These are phyloP conservation scores for Cordia subcordata DNA, from an alignment of 257 asterid species.

Conservation along the genomic window DNA sequence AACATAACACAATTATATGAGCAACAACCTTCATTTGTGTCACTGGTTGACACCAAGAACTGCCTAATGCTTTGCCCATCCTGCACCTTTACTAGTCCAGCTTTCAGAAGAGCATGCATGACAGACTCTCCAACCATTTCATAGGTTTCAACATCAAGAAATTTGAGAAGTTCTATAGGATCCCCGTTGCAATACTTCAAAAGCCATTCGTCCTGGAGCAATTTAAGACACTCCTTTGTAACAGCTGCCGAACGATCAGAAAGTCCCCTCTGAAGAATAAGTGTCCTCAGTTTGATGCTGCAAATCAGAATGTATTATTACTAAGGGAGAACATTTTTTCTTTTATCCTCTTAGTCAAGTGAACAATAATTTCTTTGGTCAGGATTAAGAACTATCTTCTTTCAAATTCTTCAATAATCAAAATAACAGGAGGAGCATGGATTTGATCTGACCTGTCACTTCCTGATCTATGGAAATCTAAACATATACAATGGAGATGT, in stretches of 20 bases:
- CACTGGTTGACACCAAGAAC: conserved; percentile 34
- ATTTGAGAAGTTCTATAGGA: conserved; percentile 66
- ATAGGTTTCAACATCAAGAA: conserved; percentile 95
- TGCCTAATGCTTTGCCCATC: conserved; percentile 59
- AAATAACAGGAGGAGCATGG: no score
- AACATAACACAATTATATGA: not conserved
- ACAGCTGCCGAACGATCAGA: conserved; percentile 81
- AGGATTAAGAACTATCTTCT: no score
- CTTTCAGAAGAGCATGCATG: conserved; percentile 58
- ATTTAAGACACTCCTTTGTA: conserved; percentile 67
- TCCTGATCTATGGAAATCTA: not conserved
- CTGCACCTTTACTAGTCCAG: conserved; percentile 55
- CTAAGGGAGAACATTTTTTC: no score
- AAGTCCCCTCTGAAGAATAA: conserved; percentile 87
- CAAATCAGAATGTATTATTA: conserved; percentile 20
- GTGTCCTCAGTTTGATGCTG: conserved; percentile 90
- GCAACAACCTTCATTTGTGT: conserved; percentile 56
- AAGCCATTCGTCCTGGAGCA: conserved; percentile 95
- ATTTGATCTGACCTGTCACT: no score
- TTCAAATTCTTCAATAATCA: no score
- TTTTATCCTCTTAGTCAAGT: no score
- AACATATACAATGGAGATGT: not conserved
- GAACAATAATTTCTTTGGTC: no score
- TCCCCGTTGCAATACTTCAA: conserved; percentile 72
- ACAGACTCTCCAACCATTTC: conserved; percentile 82